These are phyloP conservation scores for Coemansia sp. DNA, from an alignment of 192 early-diverging fungal species.

Conservation along the genomic window DNA sequence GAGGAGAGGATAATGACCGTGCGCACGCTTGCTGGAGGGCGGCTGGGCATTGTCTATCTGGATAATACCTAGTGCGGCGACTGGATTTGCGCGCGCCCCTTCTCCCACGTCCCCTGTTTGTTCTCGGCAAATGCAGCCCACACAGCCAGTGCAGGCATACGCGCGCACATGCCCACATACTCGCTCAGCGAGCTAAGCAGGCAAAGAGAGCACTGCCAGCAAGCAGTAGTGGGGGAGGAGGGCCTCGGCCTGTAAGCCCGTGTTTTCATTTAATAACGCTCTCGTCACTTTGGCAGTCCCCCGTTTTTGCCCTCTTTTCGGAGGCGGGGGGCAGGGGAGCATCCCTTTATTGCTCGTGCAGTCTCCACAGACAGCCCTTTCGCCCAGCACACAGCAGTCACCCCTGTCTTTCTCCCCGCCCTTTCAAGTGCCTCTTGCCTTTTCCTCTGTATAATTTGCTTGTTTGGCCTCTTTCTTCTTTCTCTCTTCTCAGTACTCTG, in stretches of 20 bases:
- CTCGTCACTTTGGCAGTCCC: neutral
- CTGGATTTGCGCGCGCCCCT: constrained; percentile 8
- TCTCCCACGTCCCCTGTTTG: constrained; percentile 6
- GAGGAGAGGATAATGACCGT: neutral
- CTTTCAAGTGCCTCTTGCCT: neutral
- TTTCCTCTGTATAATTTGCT: neutral
- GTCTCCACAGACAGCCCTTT: neutral
- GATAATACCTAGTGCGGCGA: constrained; percentile 1
- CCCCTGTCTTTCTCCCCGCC: neutral
- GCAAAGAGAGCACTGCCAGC: neutral
- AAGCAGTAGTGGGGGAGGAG: neutral
- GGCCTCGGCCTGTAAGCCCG: neutral
- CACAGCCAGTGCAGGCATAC: constrained; percentile 3
- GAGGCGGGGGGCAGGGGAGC: constrained; percentile 1
- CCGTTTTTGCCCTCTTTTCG: constrained; percentile 1
- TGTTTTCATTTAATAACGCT: neutral
- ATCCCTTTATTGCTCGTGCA: constrained; percentile 1
- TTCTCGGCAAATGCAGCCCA: constrained; percentile 5
- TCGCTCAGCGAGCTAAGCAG: neutral
- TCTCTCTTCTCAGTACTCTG: neutral
- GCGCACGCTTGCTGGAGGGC: neutral
- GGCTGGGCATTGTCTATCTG: neutral
- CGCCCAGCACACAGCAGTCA: constrained; percentile 1
- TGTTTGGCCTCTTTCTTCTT: neutral
- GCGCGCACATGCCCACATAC: constrained; percentile 3